A percentile compares a stretch with the other conserved stretches of the same genome.
phyloP scores from a whole-genome alignment of 495 filamentous ascomycete species.

The Terfezia claveryi region DNA sequence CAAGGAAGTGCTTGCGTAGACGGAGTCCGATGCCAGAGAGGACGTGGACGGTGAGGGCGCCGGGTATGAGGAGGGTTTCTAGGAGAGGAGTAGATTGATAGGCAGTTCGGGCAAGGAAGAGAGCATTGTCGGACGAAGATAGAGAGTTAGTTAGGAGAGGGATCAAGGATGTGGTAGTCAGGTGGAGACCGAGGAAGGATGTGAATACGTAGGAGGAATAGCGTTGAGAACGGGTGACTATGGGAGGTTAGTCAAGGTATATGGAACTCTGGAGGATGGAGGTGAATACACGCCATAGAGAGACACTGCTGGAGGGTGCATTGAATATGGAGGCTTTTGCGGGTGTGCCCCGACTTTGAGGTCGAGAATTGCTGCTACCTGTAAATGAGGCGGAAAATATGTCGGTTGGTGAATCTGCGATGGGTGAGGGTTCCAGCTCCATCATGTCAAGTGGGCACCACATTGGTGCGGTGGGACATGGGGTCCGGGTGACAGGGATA shows the following conservation, averaged over 20 bases:
- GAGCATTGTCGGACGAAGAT: slow-evolving; percentile 33
- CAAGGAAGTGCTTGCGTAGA: slow-evolving; percentile 43
- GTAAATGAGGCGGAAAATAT: no score
- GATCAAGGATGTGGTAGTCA: slow-evolving; percentile 57
- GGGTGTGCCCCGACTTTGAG: no score
- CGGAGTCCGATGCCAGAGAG: slow-evolving; percentile 51
- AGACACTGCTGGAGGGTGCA: no score
- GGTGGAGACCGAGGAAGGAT: slow-evolving; percentile 52
- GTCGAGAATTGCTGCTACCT: no score
- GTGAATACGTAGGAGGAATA: slow-evolving; percentile 78
- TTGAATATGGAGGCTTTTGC: no score
- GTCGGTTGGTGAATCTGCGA: no score
- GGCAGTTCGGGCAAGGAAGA: slow-evolving; percentile 44
- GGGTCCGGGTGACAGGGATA: no score
- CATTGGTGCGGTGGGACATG: no score
- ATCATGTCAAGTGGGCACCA: not conserved
- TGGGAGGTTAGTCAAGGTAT: not conserved
- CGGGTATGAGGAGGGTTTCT: slow-evolving; percentile 39
- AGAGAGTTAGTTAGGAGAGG: slow-evolving; percentile 26
- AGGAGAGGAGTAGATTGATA: slow-evolving; percentile 54
- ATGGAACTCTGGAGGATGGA: no score
- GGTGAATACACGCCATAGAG: no score
- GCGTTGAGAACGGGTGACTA: slow-evolving; percentile 59
- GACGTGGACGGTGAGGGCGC: slow-evolving; percentile 36
- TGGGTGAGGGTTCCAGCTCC: no score